Conservation (phyloP, 345 rosid species). For the Citrus medica region DNA sequence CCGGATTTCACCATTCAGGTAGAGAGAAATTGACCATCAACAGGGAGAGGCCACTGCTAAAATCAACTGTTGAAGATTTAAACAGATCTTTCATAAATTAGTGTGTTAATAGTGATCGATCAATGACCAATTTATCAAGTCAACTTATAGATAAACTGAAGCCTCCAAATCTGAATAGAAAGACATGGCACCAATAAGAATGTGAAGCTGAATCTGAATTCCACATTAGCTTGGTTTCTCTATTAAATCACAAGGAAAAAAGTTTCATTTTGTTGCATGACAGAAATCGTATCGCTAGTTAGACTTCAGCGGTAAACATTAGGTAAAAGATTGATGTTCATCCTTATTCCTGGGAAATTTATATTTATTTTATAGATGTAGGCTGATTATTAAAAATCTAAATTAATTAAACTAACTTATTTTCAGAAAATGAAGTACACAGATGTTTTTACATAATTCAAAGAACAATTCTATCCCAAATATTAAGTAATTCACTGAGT, state of each 20-base stretch:
- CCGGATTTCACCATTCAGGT: too few relatives aligned
- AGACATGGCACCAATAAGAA: background rate
- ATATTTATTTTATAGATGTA: too few relatives aligned
- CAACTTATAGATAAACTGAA: background rate
- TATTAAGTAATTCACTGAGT: too few relatives aligned
- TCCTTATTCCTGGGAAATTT: too few relatives aligned
- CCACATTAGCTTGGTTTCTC: background rate
- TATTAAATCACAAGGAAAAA: background rate
- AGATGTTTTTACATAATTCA: too few relatives aligned
- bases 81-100: background rate
- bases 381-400: too few relatives aligned
- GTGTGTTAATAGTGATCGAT: background rate
- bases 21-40: too few relatives aligned
- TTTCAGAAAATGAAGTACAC: too few relatives aligned
- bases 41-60: background rate
- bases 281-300: background rate
- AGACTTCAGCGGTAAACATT: background rate
- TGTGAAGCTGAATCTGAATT: slow-evolving; percentile 15
- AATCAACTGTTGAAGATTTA: background rate
- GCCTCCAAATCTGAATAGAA: background rate
- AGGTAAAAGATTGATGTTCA: background rate
- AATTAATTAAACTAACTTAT: too few relatives aligned
- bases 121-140: background rate
- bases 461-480: too few relatives aligned
- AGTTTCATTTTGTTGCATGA: background rate